Evolutionary conservation across 345 rosid genomes (phyloP).

Genomic region (Eucalyptus caleyi): DNA sequence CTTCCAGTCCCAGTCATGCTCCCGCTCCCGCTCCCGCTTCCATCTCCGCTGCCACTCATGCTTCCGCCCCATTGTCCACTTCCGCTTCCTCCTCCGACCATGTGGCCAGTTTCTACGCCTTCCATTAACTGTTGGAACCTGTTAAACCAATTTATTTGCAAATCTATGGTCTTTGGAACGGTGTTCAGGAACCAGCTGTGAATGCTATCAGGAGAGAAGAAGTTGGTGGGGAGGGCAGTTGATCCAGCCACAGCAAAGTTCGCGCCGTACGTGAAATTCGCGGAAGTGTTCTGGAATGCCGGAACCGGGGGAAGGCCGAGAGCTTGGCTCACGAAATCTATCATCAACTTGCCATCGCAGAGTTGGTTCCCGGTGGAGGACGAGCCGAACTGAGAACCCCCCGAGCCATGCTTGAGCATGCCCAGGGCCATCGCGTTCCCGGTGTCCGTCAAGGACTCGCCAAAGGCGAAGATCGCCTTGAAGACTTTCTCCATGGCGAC

Average conservation of each 20-base stretch:
- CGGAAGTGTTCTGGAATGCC: neutral
- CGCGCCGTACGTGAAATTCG: slow-evolving; percentile 4
- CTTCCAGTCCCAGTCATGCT: neutral
- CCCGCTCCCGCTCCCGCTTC: neutral
- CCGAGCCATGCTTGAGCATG: neutral
- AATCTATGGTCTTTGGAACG: slow-evolving; percentile 3
- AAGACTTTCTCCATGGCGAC: neutral
- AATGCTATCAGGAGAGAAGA: neutral
- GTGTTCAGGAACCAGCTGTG: slow-evolving; percentile 6
- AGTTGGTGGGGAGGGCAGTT: slow-evolving; percentile 7
- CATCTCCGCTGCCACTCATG: neutral
- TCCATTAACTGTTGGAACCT: neutral
- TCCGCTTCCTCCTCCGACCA: neutral
- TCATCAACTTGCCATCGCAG: slow-evolving; percentile 1
- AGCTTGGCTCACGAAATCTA: slow-evolving; percentile 20
- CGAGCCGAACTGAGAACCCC: neutral
- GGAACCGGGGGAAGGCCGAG: slow-evolving; percentile 15
- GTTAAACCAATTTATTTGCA: slow-evolving; percentile 27
- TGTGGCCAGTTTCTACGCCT: neutral
- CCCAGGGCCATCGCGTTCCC: slow-evolving; percentile 23
- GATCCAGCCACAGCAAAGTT: slow-evolving; percentile 35
- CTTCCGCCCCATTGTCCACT: neutral
- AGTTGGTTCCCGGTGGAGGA: neutral
- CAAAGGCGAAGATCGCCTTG: slow-evolving; percentile 16
- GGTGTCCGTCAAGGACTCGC: slow-evolving; percentile 33